Conservation (phyloP, 495 filamentous ascomycete genomes). For the Astrothelium macrocarpum region DNA sequence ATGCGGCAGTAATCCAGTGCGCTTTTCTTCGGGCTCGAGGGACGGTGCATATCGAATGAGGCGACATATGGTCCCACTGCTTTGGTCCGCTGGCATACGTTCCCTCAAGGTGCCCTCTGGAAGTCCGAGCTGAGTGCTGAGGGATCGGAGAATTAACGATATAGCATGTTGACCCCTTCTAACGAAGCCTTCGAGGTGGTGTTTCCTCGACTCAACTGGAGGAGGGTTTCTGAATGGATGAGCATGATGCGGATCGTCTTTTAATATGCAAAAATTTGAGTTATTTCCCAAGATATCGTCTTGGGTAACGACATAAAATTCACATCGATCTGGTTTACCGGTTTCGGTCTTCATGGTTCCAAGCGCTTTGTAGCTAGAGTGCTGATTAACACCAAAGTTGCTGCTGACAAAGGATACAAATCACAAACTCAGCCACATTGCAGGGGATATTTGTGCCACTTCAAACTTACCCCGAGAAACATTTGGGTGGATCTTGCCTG, state of each 20-base stretch:
- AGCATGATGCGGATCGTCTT: not conserved
- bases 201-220: constrained; percentile 5
- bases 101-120: constrained; percentile 8
- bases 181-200: constrained; percentile 7
- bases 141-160: constrained; percentile 7
- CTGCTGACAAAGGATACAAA: not conserved
- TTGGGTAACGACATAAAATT: constrained; percentile 17
- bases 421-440: not conserved
- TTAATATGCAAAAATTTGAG: not conserved
- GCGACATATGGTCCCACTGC: constrained; percentile 13
- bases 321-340: constrained; percentile 15
- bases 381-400: not conserved
- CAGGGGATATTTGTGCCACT: not conserved
- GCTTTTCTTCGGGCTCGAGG: not conserved
- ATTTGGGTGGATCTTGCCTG: not conserved
- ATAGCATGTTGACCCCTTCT: constrained; percentile 11
- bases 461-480: not conserved
- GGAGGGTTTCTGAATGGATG: constrained; percentile 10
- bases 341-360: constrained; percentile 17
- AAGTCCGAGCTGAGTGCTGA: constrained; percentile 12
- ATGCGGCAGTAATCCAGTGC: not conserved
- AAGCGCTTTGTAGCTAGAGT: constrained; percentile 14
- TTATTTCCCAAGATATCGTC: constrained; percentile 16
- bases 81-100: constrained; percentile 7
- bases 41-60: constrained; percentile 14